Percentiles rank a stretch among this genome's conserved stretches.
Conservation (phyloP, 192 early-diverging fungal genomes). For the Linnemannia exigua region DNA sequence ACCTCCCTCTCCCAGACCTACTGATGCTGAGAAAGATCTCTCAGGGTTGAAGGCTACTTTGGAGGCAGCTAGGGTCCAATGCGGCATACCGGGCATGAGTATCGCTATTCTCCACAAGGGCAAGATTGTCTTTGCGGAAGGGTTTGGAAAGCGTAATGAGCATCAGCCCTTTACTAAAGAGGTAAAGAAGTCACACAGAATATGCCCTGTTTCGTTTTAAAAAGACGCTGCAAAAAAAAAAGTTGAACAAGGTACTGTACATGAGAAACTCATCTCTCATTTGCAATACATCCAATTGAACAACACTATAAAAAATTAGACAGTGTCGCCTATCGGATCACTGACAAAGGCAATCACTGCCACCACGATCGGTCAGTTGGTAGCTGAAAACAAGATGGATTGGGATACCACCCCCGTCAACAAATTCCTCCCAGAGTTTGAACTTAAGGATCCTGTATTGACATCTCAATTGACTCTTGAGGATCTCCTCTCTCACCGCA, state of each 20-base stretch:
- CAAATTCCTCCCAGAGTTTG: conserved; percentile 22
- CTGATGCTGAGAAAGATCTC: too few species aligned
- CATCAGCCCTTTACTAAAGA: conserved; percentile 29
- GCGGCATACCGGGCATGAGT: conserved; percentile 2
- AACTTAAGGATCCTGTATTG: conserved; percentile 11
- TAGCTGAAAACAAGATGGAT: conserved; percentile 27
- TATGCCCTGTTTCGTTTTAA: too few species aligned
- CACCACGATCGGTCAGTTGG: conserved; percentile 20
- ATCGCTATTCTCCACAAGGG: conserved; percentile 11
- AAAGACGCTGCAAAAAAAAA: too few species aligned
- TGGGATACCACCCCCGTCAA: conserved; percentile 18
- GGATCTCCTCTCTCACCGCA: conserved; percentile 17
- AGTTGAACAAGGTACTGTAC: too few species aligned
- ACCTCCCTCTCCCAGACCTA: too few species aligned
- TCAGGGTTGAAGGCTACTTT: too few species aligned
- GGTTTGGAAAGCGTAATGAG: conserved; percentile 7
- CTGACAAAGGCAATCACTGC: conserved; percentile 29
- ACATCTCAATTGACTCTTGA: conserved; percentile 10
- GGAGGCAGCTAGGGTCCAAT: neutral
- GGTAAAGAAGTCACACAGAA: too few species aligned
- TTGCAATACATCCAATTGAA: too few species aligned
- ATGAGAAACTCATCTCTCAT: too few species aligned
- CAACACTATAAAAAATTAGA: neutral
- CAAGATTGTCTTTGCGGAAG: conserved; percentile 6
- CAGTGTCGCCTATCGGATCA: conserved; percentile 12